Conservation (phyloP, 2,329 filamentous ascomycete species). For the Fusarium chaquense region DNA sequence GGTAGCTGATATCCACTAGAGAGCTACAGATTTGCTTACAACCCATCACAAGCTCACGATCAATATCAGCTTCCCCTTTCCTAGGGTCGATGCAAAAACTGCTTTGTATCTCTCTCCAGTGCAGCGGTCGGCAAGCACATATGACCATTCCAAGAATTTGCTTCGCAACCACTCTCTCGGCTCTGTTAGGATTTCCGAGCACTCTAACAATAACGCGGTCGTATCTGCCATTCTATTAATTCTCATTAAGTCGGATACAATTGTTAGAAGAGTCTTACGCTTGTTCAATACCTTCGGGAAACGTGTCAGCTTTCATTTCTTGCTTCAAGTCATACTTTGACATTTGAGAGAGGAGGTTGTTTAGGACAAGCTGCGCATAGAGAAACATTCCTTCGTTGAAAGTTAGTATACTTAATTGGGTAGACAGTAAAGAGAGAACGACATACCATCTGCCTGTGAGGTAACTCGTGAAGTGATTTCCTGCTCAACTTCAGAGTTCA, state of each 20-base stretch:
- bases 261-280: rapidly evolving
- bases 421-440: rapidly evolving
- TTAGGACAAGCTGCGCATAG: background rate
- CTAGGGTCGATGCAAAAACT: background rate
- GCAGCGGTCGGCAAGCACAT: background rate
- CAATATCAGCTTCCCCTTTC: background rate
- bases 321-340: background rate
- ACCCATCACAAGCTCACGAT: background rate
- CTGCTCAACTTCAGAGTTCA: background rate
- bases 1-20: background rate
- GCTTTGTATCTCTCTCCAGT: background rate
- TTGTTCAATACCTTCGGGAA: background rate
- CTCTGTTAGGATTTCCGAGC: background rate
- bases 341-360: background rate
- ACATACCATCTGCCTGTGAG: background rate
- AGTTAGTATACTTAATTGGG: rapidly evolving
- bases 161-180: background rate
- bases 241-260: rapidly evolving
- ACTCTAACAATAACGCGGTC: background rate
- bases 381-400: background rate
- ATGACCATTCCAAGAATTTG: background rate
- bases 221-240: background rate
- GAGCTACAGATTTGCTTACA: background rate
- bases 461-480: background rate
- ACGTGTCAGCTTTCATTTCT: background rate